Conservation (phyloP, 169 alveolate genomes). For the Sarcocystis neurona region DNA sequence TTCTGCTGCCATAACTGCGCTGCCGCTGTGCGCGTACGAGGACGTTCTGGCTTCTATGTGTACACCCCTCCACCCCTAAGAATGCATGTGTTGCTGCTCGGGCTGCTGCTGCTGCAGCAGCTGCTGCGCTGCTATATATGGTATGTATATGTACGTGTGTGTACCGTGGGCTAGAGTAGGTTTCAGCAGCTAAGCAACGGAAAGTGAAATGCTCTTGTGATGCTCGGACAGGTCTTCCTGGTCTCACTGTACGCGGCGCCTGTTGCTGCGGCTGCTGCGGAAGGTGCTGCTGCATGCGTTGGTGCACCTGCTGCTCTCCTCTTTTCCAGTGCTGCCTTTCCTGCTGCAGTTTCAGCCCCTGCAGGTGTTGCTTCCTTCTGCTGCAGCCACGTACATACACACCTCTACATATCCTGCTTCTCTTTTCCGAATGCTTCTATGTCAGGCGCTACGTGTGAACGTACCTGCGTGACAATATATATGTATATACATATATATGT, state of each 20-base stretch:
- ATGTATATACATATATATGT: neutral
- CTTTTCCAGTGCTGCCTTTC: neutral
- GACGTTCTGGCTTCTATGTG: too few species aligned
- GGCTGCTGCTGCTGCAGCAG: too few species aligned
- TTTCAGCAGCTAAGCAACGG: too few species aligned
- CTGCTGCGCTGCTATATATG: too few species aligned
- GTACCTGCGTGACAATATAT: neutral
- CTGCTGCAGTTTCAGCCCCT: neutral
- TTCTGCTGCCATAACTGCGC: too few species aligned
- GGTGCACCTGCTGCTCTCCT: neutral
- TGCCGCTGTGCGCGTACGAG: too few species aligned
- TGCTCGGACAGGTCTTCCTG: neutral
- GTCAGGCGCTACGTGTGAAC: neutral
- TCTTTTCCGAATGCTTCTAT: neutral
- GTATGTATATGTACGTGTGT: too few species aligned
- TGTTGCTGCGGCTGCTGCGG: neutral
- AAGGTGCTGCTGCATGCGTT: neutral
- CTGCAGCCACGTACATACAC: neutral
- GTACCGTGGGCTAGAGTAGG: too few species aligned
- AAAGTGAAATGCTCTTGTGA: neutral
- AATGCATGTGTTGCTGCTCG: too few species aligned
- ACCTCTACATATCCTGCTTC: neutral
- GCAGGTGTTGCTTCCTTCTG: too few species aligned
- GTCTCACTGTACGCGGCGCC: neutral
- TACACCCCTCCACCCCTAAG: too few species aligned